Evolutionary conservation across 805 yeast genomes (phyloP), one percentile per base, ranked within the genome.

Genomic region (Wickerhamomyces xylosicus): DNA sequence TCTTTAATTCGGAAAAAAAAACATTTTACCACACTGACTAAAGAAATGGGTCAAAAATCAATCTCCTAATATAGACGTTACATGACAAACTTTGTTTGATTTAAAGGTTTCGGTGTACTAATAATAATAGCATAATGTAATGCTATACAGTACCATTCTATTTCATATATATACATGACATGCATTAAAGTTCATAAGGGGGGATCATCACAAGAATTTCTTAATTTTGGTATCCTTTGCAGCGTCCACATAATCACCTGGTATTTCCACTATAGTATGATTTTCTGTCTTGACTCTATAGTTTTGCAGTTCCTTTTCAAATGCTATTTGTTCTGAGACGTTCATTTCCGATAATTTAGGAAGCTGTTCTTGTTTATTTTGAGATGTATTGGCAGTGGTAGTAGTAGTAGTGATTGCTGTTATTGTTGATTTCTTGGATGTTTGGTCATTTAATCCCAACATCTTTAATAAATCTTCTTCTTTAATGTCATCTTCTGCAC

Each of bases 181-280:
- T 11, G 9, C 13, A 8, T 7, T 34, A 18, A 27, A n/a, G n/a
- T n/a, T n/a, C n/a, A n/a, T n/a, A n/a, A n/a, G n/a, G n/a, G n/a
- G n/a, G n/a, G n/a, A n/a, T n/a, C n/a, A 28, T 53, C 46, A 67
- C 37, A 67, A 47, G 41, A 66, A 67, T 42, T 56, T 62, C 10
- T 56, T 46, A 2, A 66, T 55, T 33, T 53, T 53, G 6, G 61
- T 61, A n/a, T 55, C 60, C 37, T 56, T 57, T 2, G 69, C 69
- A 5, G 63, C 61, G 7, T 54, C 58, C 9, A 52, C 55, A 21
- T 62, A 52, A 14, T 63, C 67, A 14, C 71, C 71, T 2, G 70
- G 67, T 2, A 42, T 54, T 28, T 61, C 64, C 15, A 63, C 64
- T 13, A 65, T 56, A 4, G 62, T 42, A 41, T 65, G 69, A 9